These are phyloP conservation scores for Puccinia novopanici DNA, from an alignment of 1,284 basidiomycete genomes.

Conservation along the genomic window DNA sequence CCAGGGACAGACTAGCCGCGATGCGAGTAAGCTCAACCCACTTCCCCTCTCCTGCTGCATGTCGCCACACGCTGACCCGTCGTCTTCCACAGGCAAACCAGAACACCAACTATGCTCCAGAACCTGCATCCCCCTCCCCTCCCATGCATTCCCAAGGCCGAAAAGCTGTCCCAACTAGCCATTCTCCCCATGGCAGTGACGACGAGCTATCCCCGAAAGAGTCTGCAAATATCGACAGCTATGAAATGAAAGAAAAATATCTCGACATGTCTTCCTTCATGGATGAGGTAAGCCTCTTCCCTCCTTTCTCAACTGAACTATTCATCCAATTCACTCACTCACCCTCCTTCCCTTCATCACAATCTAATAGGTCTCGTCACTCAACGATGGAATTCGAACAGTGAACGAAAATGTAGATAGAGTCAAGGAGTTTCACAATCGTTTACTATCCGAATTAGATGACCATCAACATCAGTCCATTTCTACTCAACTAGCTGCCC, in stretches of 20 bases:
- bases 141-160: too few relatives aligned
- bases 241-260: conserved; percentile 45
- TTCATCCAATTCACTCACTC: not conserved
- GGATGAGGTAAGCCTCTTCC: conserved; percentile 29
- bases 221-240: conserved; percentile 26
- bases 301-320: not conserved
- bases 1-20: conserved; percentile 45
- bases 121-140: conserved; percentile 24
- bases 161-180: not conserved
- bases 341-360: not conserved
- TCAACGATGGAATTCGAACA: conserved; percentile 43
- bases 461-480: conserved; percentile 37
- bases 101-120: conserved; percentile 9
- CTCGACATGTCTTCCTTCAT: conserved; percentile 43
- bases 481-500: conserved; percentile 20
- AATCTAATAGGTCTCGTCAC: conserved; percentile 27
- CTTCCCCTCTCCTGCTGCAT: not conserved
- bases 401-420: conserved; percentile 46
- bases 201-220: conserved; percentile 11
- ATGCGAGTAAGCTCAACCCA: conserved; percentile 49
- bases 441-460: conserved; percentile 38
- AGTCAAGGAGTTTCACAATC: conserved; percentile 36
- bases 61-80: not conserved
- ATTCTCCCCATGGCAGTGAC: not conserved
- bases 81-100: conserved; percentile 18